Percentiles rank a stretch among this genome's conserved stretches.
Evolutionary conservation across 2,329 filamentous ascomycete genomes (phyloP).

Genomic region (Claviceps purpurea): DNA sequence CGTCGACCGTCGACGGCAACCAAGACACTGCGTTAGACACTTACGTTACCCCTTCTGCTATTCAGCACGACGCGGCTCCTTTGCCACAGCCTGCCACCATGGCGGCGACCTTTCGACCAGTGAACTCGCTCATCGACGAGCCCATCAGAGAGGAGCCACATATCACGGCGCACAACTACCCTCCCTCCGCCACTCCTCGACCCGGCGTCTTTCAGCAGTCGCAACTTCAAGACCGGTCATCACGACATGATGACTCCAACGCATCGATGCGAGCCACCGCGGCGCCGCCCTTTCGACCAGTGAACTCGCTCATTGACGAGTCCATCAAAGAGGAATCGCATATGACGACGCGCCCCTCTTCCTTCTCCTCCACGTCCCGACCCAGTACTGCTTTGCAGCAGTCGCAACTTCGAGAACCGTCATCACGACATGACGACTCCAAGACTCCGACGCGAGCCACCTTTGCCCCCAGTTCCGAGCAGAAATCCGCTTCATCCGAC

Average conservation of each 20-base stretch:
- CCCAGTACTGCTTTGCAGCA: constrained; percentile 22
- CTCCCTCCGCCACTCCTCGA: constrained; percentile 17
- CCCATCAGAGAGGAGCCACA: constrained; percentile 20
- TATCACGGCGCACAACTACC: constrained; percentile 22
- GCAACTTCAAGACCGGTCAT: constrained; percentile 12
- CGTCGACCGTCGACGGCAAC: neutral
- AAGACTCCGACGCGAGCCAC: constrained; percentile 51
- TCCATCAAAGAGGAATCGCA: constrained; percentile 20
- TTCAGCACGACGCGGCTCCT: neutral
- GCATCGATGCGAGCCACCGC: constrained; percentile 47
- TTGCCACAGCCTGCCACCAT: constrained; percentile 15
- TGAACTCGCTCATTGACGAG: constrained; percentile 27
- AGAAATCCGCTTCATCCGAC: constrained; percentile 39
- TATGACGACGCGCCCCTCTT: constrained; percentile 22
- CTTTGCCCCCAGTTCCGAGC: constrained; percentile 31
- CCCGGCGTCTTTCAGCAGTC: constrained; percentile 21
- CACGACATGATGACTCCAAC: constrained; percentile 30
- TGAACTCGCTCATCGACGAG: constrained; percentile 27
- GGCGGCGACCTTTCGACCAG: constrained; percentile 35
- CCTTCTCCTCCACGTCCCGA: constrained; percentile 17
- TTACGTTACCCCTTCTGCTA: neutral
- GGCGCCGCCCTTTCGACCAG: constrained; percentile 35
- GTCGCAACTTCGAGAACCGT: constrained; percentile 13
- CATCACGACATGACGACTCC: constrained; percentile 27
- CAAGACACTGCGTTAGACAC: too few species aligned